phyloP scores from a whole-genome alignment of 352 stramenopile species.

The Labyrinthula sp. region DNA sequence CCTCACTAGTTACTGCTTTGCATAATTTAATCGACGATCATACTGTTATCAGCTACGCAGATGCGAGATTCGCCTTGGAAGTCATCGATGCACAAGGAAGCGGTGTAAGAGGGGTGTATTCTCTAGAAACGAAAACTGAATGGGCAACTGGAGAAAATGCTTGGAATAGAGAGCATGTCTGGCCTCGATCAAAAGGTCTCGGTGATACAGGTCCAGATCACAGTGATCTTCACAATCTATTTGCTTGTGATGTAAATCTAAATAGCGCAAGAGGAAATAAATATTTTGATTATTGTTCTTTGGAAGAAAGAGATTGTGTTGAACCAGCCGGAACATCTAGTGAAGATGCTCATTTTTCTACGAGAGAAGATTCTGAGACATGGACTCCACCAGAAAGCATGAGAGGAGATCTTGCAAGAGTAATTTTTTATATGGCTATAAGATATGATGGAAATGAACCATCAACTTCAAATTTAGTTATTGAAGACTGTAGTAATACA shows the following conservation, averaged over 20 bases:
- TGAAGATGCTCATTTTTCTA: background rate
- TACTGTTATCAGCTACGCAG: conserved; percentile 3
- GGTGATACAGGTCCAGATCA: background rate
- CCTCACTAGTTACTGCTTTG: background rate
- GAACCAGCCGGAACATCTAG: background rate
- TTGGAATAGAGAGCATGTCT: conserved; percentile 7
- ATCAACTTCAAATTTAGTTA: background rate
- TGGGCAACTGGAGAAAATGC: background rate
- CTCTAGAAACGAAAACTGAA: background rate
- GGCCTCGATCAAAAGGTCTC: conserved; percentile 1
- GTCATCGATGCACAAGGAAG: conserved; percentile 5
- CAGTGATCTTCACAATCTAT: conserved; percentile 9
- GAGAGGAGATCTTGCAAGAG: conserved; percentile 1
- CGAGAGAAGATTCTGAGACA: background rate
- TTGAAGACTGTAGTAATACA: no score
- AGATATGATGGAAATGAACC: conserved; percentile 2
- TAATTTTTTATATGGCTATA: conserved; percentile 9
- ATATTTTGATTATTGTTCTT: conserved; percentile 5
- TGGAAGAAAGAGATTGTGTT: background rate
- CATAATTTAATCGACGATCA: conserved; percentile 13
- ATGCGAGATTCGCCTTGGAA: background rate
- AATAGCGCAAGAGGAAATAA: conserved; percentile 6
- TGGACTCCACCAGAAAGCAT: conserved; percentile 2
- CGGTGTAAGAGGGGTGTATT: background rate
- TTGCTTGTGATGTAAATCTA: background rate